Conservation (phyloP, 441 rosid species). For the Oxalis stricta region DNA sequence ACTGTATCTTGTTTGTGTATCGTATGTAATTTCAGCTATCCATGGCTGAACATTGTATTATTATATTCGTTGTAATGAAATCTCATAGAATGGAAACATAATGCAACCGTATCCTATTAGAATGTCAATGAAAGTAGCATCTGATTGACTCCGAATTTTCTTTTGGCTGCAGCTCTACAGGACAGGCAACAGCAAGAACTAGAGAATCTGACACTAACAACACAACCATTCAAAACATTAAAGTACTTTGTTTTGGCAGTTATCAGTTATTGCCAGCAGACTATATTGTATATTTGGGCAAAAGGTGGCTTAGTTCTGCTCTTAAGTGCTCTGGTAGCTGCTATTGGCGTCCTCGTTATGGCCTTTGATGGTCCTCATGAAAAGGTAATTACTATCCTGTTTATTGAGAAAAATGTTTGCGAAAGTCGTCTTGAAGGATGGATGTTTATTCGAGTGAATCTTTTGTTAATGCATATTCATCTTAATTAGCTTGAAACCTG, state of each 20-base stretch:
- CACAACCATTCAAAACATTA: constrained; percentile 64
- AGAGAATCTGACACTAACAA: constrained; percentile 50
- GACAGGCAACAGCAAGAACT: constrained; percentile 60
- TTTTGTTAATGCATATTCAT: neutral
- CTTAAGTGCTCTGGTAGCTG: constrained; percentile 28
- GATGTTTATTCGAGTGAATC: neutral
- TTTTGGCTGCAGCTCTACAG: constrained; percentile 33
- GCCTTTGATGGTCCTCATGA: constrained; percentile 76
- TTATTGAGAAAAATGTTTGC: too few relatives aligned
- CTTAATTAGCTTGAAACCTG: too few relatives aligned
- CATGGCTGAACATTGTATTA: too few relatives aligned
- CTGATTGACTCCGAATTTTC: constrained; percentile 7
- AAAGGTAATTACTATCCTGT: constrained; percentile 49
- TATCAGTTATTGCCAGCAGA: constrained; percentile 37
- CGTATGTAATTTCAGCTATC: too few relatives aligned
- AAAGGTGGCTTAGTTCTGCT: constrained; percentile 64
- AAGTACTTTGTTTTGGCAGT: constrained; percentile 52
- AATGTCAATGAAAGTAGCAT: too few relatives aligned
- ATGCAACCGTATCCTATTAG: too few relatives aligned
- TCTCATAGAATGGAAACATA: too few relatives aligned
- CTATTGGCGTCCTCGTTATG: constrained; percentile 41
- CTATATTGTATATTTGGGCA: constrained; percentile 41
- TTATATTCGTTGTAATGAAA: too few relatives aligned
- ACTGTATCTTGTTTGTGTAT: too few relatives aligned
- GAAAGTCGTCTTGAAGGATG: neutral